phyloP scores from a whole-genome alignment of 805 yeast species.

The Suhomyces prunicola region DNA sequence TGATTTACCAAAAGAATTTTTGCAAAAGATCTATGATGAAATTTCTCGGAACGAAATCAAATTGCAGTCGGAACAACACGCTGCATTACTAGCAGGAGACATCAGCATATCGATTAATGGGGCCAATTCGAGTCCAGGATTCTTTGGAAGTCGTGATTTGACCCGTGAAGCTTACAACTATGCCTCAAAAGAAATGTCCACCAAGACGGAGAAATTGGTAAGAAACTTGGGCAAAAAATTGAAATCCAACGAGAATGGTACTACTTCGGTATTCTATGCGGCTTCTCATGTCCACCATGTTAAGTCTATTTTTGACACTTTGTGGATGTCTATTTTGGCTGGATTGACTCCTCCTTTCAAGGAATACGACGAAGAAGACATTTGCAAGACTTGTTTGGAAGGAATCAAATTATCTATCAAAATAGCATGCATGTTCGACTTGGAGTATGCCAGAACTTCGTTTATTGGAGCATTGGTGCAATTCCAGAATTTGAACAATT shows the following conservation, averaged over 20 bases:
- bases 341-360: constrained; percentile 92
- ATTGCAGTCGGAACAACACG: constrained; percentile 88
- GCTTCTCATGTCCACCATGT: constrained; percentile 91
- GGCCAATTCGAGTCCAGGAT: constrained; percentile 40
- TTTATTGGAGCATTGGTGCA: constrained; percentile 88
- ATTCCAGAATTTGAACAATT: constrained; percentile 75
- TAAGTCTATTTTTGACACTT: constrained; percentile 84
- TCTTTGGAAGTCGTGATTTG: constrained; percentile 68
- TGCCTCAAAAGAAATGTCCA: constrained; percentile 88
- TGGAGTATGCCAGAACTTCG: constrained; percentile 82
- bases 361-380: constrained; percentile 75
- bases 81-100: constrained; percentile 75
- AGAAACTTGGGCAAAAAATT: constrained; percentile 54
- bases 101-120: constrained; percentile 25
- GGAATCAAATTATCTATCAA: constrained; percentile 82
- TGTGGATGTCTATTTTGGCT: constrained; percentile 97
- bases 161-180: constrained; percentile 82
- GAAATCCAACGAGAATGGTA: constrained; percentile 36
- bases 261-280: constrained; percentile 52
- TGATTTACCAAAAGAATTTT: constrained; percentile 72
- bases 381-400: constrained; percentile 68
- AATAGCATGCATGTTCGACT: constrained; percentile 78
- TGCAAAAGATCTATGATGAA: constrained; percentile 70
- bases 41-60: constrained; percentile 84
- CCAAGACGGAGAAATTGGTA: constrained; percentile 82